These are phyloP conservation scores for Clitopilus hobsonii DNA, from an alignment of 768 basidiomycete genomes.

Conservation along the genomic window DNA sequence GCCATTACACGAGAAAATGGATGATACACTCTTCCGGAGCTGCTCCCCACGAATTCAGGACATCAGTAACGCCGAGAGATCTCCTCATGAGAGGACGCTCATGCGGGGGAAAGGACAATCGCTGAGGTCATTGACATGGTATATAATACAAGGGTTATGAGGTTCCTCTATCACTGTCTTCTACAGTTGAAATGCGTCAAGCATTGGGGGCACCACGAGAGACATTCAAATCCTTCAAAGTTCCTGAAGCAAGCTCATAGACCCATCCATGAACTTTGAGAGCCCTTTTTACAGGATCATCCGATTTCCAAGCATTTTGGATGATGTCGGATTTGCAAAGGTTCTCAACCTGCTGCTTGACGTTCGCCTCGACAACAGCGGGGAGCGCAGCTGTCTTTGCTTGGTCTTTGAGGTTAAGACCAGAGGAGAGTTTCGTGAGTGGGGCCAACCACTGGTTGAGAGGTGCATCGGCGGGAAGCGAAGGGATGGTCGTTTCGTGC, in stretches of 20 bases:
- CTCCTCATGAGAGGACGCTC: too few species aligned
- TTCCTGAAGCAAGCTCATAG: constrained; percentile 57
- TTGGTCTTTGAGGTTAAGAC: constrained; percentile 36
- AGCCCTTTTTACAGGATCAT: constrained; percentile 35
- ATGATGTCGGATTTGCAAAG: constrained; percentile 43
- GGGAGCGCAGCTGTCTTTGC: constrained; percentile 34
- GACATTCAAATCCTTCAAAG: constrained; percentile 51
- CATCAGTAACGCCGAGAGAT: too few species aligned
- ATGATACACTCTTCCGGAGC: too few species aligned
- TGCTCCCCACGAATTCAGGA: too few species aligned
- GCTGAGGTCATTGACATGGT: not conserved
- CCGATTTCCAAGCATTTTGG: constrained; percentile 41
- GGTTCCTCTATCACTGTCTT: not conserved
- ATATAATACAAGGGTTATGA: not conserved
- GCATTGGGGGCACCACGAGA: not conserved
- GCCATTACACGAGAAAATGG: too few species aligned
- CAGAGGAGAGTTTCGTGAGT: constrained; percentile 48
- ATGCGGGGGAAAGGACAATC: not conserved
- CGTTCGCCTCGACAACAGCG: constrained; percentile 55
- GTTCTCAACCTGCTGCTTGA: constrained; percentile 49
- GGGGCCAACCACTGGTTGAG: constrained; percentile 73
- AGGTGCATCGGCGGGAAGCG: constrained; percentile 34
- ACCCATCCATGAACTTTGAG: constrained; percentile 71
- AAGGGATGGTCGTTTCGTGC: constrained; percentile 27
- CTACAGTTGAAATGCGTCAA: not conserved